Evolutionary conservation across 106 monocot genomes (phyloP), one percentile per base, ranked within the genome.

Genomic region (Phalaenopsis equestris): DNA sequence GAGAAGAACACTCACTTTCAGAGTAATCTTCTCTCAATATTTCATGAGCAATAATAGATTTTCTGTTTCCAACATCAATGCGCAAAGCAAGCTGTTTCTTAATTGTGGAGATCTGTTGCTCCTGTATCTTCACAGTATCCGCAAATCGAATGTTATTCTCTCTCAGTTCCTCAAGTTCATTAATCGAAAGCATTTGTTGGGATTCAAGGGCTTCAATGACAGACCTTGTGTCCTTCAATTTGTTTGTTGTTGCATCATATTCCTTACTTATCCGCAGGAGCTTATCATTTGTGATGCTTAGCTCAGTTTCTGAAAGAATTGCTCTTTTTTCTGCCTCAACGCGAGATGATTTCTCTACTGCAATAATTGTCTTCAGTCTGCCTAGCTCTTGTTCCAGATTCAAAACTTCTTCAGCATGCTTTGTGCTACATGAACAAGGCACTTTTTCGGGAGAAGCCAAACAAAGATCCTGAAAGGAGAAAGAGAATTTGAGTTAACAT

Each of bases 161-260:
- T 78, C 81, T 87, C 75, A 88, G 82, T 77, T 75, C 84, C 16
- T 94, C 89, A 52, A 92, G 57, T 73, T 98, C 98, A 79, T 88
- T 85, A 41, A 93, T 82, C 23, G 81, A 81, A 30, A 84, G 55
- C 15, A 94, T 75, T 21, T 92, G 83, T 76, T 98, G 89, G 3
- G 86, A 82, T 86, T 98, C 94, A 75, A 94, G 90, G 67, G 89
- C 87, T 80, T 98, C 94, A 83, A 94, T 89, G 39, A 90, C 72
- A 76, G 82, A 83, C 80, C 81, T 91, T 77, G 98, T 87, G 82
- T 84, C 86, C 55, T 64, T 82, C 82, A 94, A 56, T 86, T 92
- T 89, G 55, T 79, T 82, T 64, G 84, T 79, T 57, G 79, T 80
- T 65, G 74, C 81, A 61, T 90, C 83, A 80, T 81, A 23, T 24